Percentiles rank a stretch among this genome's conserved stretches.
Conservation (phyloP, 2,329 filamentous ascomycete species). For the Aspergillus sp. region DNA sequence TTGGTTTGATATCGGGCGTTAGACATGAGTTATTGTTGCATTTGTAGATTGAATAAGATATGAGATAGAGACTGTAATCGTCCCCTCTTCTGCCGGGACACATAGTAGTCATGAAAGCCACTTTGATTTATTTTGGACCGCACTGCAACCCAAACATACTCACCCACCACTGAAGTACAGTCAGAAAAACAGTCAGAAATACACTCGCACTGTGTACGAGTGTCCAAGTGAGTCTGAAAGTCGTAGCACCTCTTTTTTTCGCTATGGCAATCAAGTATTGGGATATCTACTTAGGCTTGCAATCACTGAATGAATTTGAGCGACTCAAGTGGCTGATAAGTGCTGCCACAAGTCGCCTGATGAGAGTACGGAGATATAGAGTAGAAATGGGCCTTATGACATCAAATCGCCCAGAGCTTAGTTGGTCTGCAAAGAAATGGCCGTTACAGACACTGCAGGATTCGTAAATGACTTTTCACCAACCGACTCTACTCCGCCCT, state of each 20-base stretch:
- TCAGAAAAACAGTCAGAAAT: no score
- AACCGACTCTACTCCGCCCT: constrained; percentile 14
- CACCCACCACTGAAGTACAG: no score
- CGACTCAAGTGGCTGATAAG: not conserved
- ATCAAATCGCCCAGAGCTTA: not conserved
- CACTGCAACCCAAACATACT: no score
- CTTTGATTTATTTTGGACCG: no score
- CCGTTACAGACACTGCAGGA: constrained; percentile 9
- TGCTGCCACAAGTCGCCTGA: not conserved
- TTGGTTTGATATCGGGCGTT: not conserved
- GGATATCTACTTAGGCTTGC: not conserved
- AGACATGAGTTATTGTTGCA: not conserved
- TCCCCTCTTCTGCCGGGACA: no score
- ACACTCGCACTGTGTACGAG: no score
- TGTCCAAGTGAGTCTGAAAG: no score
- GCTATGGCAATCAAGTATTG: no score
- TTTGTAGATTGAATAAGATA: not conserved
- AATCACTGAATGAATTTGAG: not conserved
- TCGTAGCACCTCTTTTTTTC: no score
- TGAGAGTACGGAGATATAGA: not conserved
- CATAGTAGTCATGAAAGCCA: no score
- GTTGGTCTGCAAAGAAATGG: constrained; percentile 13
- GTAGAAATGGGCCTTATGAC: not conserved
- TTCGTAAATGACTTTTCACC: not conserved
- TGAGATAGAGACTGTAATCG: not conserved